These are phyloP conservation scores for Apiospora sp. DNA, from an alignment of 2,329 filamentous ascomycete species.

Conservation along the genomic window DNA sequence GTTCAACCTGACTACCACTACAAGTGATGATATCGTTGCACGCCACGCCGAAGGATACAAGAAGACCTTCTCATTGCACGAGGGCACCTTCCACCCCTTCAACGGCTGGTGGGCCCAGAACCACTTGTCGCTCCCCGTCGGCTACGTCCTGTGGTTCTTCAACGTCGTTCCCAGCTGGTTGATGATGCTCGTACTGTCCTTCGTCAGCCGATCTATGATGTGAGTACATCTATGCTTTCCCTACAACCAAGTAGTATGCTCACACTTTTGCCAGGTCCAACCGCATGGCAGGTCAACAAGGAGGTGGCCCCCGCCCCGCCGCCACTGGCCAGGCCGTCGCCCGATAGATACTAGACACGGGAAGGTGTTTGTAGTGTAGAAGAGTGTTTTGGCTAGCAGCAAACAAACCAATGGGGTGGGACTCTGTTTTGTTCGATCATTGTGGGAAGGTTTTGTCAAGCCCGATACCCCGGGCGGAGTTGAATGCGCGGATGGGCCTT, in stretches of 20 bases:
- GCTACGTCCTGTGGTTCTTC: conserved; percentile 73
- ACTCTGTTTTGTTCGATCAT: background rate
- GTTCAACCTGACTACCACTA: conserved; percentile 75
- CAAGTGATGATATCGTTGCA: conserved; percentile 67
- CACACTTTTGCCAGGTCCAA: conserved; percentile 33
- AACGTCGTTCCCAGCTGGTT: conserved; percentile 75
- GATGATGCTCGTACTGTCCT: conserved; percentile 79
- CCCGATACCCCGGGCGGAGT: background rate
- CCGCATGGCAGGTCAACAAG: conserved; percentile 36
- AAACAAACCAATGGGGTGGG: background rate
- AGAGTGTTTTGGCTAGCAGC: background rate
- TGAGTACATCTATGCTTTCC: conserved; percentile 55
- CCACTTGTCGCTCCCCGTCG: conserved; percentile 68
- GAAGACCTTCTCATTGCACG: conserved; percentile 52
- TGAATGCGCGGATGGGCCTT: background rate
- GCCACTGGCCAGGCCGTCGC: conserved; percentile 39
- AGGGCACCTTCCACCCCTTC: conserved; percentile 80
- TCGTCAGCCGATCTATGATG: conserved; percentile 79
- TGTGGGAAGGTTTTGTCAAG: background rate
- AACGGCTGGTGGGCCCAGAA: conserved; percentile 71
- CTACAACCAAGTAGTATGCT: conserved; percentile 5
- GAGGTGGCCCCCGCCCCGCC: conserved; percentile 34
- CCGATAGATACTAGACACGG: conserved; percentile 30
- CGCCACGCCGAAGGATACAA: conserved; percentile 62
- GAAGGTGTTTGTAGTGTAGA: conserved; percentile 5